Evolutionary conservation across 129 eudicot species (phyloP).

Genomic region (Centaurea solstitialis): DNA sequence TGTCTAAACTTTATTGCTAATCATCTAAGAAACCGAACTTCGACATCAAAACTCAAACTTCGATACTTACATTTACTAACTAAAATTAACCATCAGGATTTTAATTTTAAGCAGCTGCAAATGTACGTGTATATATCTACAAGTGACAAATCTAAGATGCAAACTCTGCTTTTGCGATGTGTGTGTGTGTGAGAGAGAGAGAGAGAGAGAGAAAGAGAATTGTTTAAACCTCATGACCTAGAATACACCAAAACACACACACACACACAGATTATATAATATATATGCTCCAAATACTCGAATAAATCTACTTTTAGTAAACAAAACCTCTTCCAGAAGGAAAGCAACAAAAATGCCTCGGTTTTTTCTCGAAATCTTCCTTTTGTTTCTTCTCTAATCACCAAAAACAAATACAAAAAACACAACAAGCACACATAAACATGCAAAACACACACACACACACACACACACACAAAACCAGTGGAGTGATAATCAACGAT

Average conservation of each 20-base stretch:
- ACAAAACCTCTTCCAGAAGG: not conserved
- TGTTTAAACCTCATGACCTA: slow-evolving; percentile 11
- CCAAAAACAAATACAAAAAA: not conserved
- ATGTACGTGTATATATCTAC: slow-evolving; percentile 1
- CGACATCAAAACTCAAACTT: not conserved
- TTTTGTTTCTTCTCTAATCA: not conserved
- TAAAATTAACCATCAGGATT: not conserved
- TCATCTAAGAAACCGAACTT: not conserved
- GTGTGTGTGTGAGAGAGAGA: too few relatives aligned
- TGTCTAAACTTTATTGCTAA: not conserved
- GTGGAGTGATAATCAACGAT: not conserved
- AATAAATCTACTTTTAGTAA: slow-evolving; percentile 11
- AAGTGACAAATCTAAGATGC: slow-evolving; percentile 13
- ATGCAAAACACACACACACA: slow-evolving; percentile 6
- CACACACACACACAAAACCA: slow-evolving; percentile 8
- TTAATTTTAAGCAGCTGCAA: not conserved
- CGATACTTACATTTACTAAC: not conserved
- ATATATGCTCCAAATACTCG: slow-evolving; percentile 6
- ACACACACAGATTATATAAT: not conserved
- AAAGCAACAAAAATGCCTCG: not conserved
- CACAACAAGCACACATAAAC: not conserved
- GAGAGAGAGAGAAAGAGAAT: not conserved
- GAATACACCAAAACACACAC: not conserved
- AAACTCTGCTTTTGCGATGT: not conserved
- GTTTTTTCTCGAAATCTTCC: not conserved